phyloP scores from a whole-genome alignment of 1,284 basidiomycete genomes.

The Pyrrhoderma lamaoense region DNA sequence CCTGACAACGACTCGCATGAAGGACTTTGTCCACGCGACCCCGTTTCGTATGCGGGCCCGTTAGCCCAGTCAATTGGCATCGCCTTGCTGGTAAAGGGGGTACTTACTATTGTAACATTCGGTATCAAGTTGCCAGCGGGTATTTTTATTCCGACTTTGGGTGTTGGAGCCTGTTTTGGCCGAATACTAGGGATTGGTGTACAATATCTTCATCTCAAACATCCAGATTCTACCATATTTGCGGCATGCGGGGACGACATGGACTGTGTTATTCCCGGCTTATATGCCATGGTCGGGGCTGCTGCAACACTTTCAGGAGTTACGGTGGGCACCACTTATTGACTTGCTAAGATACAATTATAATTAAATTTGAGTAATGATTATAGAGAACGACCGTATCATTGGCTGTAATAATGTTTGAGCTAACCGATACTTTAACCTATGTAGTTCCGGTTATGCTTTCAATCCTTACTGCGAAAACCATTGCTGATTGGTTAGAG shows the following conservation, averaged over 20 bases:
- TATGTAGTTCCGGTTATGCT: slow-evolving; percentile 96
- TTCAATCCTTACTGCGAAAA: slow-evolving; percentile 86
- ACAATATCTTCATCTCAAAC: slow-evolving; percentile 68
- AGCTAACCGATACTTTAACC: slow-evolving; percentile 89
- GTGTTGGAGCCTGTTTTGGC: slow-evolving; percentile 94
- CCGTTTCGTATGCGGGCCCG: slow-evolving; percentile 57
- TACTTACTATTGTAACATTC: slow-evolving; percentile 86
- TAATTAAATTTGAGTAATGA: slow-evolving; percentile 8
- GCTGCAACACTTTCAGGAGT: slow-evolving; percentile 85
- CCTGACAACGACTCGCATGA: slow-evolving; percentile 47
- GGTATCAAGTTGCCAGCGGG: slow-evolving; percentile 93
- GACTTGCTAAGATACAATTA: background rate
- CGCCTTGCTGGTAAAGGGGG: slow-evolving; percentile 78
- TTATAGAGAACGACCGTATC: slow-evolving; percentile 79
- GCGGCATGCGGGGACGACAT: slow-evolving; percentile 54
- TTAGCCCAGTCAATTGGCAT: slow-evolving; percentile 62
- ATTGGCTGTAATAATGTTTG: slow-evolving; percentile 89
- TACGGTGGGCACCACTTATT: slow-evolving; percentile 53
- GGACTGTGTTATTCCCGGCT: slow-evolving; percentile 73
- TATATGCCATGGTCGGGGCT: slow-evolving; percentile 91
- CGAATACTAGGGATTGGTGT: slow-evolving; percentile 81
- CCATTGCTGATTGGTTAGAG: slow-evolving; percentile 86
- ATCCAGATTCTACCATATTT: slow-evolving; percentile 63
- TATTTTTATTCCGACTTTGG: slow-evolving; percentile 95
- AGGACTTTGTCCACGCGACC: slow-evolving; percentile 66